phyloP scores from a whole-genome alignment of 192 early-diverging fungal genomes.

The Podila epigama region DNA sequence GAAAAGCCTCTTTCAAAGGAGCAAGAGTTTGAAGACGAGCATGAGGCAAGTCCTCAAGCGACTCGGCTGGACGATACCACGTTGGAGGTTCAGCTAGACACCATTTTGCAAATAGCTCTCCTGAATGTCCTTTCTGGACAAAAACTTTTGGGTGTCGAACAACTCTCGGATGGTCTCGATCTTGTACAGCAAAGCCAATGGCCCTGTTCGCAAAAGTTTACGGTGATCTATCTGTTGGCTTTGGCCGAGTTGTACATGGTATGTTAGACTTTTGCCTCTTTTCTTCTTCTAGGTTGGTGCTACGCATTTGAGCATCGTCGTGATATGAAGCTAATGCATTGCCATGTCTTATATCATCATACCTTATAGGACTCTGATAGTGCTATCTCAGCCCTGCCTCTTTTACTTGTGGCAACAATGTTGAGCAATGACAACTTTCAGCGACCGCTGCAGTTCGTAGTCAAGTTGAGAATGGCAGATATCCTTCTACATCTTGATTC shows the following conservation, averaged over 20 bases:
- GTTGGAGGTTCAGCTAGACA: slow-evolving; percentile 24
- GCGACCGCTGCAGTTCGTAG: slow-evolving; percentile 13
- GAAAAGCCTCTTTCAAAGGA: neutral
- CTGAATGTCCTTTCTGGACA: slow-evolving; percentile 18
- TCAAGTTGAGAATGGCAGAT: slow-evolving; percentile 29
- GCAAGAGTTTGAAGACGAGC: neutral
- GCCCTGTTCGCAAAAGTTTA: slow-evolving; percentile 28
- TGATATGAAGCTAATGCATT: too few species aligned
- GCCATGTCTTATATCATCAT: neutral
- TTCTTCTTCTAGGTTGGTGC: neutral
- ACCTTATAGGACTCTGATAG: slow-evolving; percentile 20
- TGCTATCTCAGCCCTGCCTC: slow-evolving; percentile 16
- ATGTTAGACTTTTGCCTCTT: neutral
- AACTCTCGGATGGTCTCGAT: slow-evolving; percentile 24
- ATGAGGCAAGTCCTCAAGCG: neutral
- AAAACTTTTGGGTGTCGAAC: slow-evolving; percentile 8
- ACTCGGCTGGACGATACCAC: slow-evolving; percentile 22
- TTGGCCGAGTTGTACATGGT: slow-evolving; percentile 36
- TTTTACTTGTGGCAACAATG: slow-evolving; percentile 17
- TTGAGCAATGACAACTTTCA: slow-evolving; percentile 25
- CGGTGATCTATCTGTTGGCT: slow-evolving; percentile 24
- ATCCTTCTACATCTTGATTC: slow-evolving; percentile 13
- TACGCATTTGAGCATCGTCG: neutral
- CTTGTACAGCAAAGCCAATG: slow-evolving; percentile 27
- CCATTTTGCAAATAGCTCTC: slow-evolving; percentile 16